phyloP scores from a whole-genome alignment of 352 stramenopile genomes.

The Globisporangium nodosum region DNA sequence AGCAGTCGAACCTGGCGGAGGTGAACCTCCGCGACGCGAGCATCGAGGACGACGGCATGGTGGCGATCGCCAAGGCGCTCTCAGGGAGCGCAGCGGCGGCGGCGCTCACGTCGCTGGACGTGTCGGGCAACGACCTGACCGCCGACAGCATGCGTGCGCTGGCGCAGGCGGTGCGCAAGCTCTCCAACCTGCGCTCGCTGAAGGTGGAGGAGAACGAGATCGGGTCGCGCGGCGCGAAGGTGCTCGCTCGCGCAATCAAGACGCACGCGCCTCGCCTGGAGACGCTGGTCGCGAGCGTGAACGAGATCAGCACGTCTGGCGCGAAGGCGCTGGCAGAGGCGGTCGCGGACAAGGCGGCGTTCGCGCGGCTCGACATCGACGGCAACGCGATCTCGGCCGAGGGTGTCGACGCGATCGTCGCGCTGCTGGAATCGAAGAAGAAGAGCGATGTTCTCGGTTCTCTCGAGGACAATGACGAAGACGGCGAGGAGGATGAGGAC shows the following conservation, averaged over 20 bases:
- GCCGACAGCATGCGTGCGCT: slow-evolving; percentile 47
- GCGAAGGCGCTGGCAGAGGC: slow-evolving; percentile 71
- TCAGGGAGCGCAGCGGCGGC: slow-evolving; percentile 21
- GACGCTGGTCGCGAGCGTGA: slow-evolving; percentile 83
- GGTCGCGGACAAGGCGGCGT: slow-evolving; percentile 42
- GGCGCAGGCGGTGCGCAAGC: slow-evolving; percentile 33
- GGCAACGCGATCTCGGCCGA: slow-evolving; percentile 78
- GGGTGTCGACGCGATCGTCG: slow-evolving; percentile 49
- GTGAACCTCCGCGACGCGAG: slow-evolving; percentile 90
- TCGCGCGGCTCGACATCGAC: slow-evolving; percentile 66
- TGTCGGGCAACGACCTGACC: slow-evolving; percentile 93
- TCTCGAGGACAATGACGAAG: slow-evolving; percentile 81
- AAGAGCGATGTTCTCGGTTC: slow-evolving; percentile 62
- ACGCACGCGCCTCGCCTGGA: slow-evolving; percentile 44
- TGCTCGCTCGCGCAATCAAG: slow-evolving; percentile 68
- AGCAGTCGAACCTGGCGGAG: slow-evolving; percentile 65
- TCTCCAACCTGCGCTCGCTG: slow-evolving; percentile 69
- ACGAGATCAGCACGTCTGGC: slow-evolving; percentile 88
- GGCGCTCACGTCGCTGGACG: slow-evolving; percentile 73
- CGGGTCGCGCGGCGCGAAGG: slow-evolving; percentile 70
- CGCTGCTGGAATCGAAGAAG: slow-evolving; percentile 36
- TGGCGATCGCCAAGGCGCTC: slow-evolving; percentile 77
- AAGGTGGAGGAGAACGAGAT: slow-evolving; percentile 94
- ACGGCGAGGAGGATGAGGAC: slow-evolving; percentile 61
- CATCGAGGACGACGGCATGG: slow-evolving; percentile 87